phyloP scores from a whole-genome alignment of 805 yeast species.

The Candida dajiaensis region DNA sequence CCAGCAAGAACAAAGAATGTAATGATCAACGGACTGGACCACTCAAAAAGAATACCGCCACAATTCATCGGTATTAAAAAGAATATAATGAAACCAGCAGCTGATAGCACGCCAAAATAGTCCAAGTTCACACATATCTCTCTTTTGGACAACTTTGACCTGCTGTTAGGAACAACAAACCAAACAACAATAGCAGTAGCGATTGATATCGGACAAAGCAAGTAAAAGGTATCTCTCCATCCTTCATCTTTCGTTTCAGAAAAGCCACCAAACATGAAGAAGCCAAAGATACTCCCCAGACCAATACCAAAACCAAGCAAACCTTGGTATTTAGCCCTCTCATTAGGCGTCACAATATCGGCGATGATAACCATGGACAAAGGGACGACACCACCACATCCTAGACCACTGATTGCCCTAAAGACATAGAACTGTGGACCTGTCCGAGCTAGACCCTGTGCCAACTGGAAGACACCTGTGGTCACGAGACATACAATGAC shows the following conservation, averaged over 20 bases:
- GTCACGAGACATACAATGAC: constrained; percentile 34
- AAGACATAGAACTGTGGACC: constrained; percentile 42
- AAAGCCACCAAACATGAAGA: constrained; percentile 35
- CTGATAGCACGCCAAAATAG: constrained; percentile 40
- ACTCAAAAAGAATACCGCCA: constrained; percentile 47
- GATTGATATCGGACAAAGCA: constrained; percentile 32
- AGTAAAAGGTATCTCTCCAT: constrained; percentile 36
- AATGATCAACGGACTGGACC: constrained; percentile 35
- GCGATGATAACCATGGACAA: constrained; percentile 47
- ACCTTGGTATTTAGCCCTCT: constrained; percentile 55
- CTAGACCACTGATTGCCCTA: constrained; percentile 41
- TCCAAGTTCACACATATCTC: constrained; percentile 44
- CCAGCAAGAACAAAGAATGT: constrained; percentile 30
- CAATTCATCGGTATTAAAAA: constrained; percentile 47
- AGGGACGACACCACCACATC: constrained; percentile 48
- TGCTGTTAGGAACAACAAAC: constrained; percentile 27
- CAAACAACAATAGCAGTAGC: constrained; percentile 6
- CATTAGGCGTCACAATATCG: constrained; percentile 46
- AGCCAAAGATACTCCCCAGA: constrained; percentile 38
- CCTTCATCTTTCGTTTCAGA: constrained; percentile 19
- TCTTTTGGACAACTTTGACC: constrained; percentile 24
- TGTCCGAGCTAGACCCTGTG: constrained; percentile 41
- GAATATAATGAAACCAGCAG: constrained; percentile 40
- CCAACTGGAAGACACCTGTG: constrained; percentile 39
- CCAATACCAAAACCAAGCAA: constrained; percentile 47